Conservation (phyloP, 805 yeast species). For the Cyberlindnera samutprakarnensis region DNA sequence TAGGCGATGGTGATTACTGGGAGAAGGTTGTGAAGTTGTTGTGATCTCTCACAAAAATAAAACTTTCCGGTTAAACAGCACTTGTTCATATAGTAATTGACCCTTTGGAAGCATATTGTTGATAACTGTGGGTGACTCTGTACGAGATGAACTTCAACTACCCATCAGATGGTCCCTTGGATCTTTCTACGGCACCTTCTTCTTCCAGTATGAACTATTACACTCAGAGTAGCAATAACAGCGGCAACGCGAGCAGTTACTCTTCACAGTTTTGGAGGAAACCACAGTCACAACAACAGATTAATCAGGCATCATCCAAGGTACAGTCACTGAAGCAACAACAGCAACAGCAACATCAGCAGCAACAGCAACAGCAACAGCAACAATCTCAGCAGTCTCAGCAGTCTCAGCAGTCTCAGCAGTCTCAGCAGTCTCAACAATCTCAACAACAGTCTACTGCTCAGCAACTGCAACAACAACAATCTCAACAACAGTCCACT, state of each 20-base stretch:
- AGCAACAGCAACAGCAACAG: conserved; percentile 2
- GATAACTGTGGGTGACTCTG: not conserved
- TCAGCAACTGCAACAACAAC: not conserved
- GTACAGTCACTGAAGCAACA: conserved; percentile 2
- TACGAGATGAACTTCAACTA: conserved; percentile 6
- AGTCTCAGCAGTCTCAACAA: not conserved
- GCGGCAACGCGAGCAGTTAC: conserved; percentile 1
- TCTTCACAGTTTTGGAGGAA: conserved; percentile 9
- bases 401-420: conserved; percentile 2
- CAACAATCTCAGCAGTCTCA: not conserved
- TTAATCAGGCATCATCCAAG: not conserved
- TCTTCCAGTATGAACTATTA: conserved; percentile 6
- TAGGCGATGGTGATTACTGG: too few species aligned
- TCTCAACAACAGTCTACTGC: not conserved
- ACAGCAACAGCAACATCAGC: too few species aligned
- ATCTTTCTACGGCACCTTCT: conserved; percentile 11
- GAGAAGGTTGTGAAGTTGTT: too few species aligned
- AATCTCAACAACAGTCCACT: not conserved
- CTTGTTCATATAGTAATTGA: too few species aligned
- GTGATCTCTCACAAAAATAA: too few species aligned
- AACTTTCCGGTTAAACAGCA: too few species aligned
- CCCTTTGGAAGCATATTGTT: too few species aligned
- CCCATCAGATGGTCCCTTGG: conserved; percentile 7
- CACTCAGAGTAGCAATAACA: conserved; percentile 1
- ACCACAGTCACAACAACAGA: conserved; percentile 4